Evolutionary conservation across 441 rosid genomes (phyloP), one percentile per base, ranked within the genome.

Genomic region (Corymbia citriodora): DNA sequence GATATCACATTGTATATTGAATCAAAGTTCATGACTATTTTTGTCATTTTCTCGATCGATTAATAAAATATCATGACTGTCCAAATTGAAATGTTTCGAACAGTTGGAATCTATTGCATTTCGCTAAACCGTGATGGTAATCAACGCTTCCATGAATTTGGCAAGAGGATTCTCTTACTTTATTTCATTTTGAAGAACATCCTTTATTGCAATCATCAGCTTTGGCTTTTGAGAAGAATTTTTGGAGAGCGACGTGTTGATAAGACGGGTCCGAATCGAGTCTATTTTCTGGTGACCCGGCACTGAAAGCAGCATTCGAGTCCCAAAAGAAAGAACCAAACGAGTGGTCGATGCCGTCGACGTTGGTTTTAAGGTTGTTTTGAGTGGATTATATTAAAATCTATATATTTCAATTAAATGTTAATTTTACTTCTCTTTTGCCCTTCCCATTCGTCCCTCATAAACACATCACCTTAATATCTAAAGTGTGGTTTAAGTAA

Each of bases 251-350:
- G 36, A n/a, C 0, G 10, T 65, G 72, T 65, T 65, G 9, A 63
- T 14, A 65, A 40, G 45, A 40, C 45, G 45, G 45, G 45, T 40
- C 6, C 45, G 45, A 40, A 40, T 40, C 45, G 45, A 40, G 45
- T 40, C 3, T 14, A 14, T 29, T 3, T 8, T 31, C 8, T 3
- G 40, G 74, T 40, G 45, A 40, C 45, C 45, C 45, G 45, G 33
- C 33, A 8, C 31, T 68, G 36, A 31, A 68, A 68, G 12, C 45
- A 17, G 1, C 45, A 31, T 31, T 16, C 11, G 17, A 68, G 40
- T 9, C 45, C 3, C 79, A 2, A 31, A 5, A 3, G 31, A n/a
- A 70, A 70, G 0, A 0, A 9, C 21, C 40, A 33, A 70, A 33
- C 13, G 1, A 70, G 45, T 17, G 45, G 2, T 70, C 36, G 45